Conservation (phyloP, 2,329 filamentous ascomycete species). For the Penicillium sp. region DNA sequence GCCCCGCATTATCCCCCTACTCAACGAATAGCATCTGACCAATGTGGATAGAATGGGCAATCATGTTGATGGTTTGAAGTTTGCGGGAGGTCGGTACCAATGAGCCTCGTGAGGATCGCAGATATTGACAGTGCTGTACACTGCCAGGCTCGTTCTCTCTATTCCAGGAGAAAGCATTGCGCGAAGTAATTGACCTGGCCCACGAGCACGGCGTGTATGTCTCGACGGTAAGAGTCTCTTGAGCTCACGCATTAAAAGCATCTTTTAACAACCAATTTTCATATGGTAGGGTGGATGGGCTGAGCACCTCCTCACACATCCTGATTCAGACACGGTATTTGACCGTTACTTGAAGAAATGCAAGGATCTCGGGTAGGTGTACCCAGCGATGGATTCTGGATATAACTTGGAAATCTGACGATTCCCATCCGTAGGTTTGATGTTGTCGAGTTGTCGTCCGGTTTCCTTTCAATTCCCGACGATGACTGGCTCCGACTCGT, state of each 20-base stretch:
- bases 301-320: slow-evolving; percentile 52
- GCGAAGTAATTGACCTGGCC: slow-evolving; percentile 50
- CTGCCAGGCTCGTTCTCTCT: slow-evolving; percentile 49
- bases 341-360: slow-evolving; percentile 52
- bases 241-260: background rate
- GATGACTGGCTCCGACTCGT: slow-evolving; percentile 54
- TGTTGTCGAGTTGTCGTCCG: slow-evolving; percentile 52
- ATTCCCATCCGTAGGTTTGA: slow-evolving; percentile 44
- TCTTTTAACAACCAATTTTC: background rate
- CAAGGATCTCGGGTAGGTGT: slow-evolving; percentile 47
- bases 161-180: slow-evolving; percentile 46
- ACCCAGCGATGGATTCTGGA: background rate
- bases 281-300: slow-evolving; percentile 50
- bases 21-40: background rate
- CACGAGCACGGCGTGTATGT: slow-evolving; percentile 52
- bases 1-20: background rate
- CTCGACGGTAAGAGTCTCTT: slow-evolving; percentile 42
- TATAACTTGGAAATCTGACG: slow-evolving; percentile 1
- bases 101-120: background rate
- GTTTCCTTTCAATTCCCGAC: slow-evolving; percentile 53
- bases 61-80: slow-evolving; percentile 55
- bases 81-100: slow-evolving; percentile 44
- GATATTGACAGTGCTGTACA: background rate
- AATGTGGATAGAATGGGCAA: slow-evolving; percentile 46
- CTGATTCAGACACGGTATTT: slow-evolving; percentile 45